Percentiles rank a stretch among this genome's conserved stretches.
Evolutionary conservation across 345 rosid genomes (phyloP).

Genomic region (Bruguiera parviflora): DNA sequence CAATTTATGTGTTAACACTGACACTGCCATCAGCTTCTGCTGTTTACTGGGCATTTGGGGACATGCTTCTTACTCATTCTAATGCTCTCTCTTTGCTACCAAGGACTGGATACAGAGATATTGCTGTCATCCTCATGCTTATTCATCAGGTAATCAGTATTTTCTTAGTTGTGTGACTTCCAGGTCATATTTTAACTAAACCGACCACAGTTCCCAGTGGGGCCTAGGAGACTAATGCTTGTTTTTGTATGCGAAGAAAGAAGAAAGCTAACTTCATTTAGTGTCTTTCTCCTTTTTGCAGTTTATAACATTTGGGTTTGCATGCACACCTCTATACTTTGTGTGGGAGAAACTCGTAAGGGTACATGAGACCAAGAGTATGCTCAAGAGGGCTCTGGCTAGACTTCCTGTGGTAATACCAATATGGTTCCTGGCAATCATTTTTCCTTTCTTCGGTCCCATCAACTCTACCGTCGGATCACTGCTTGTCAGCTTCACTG

Average conservation of each 20-base stretch:
- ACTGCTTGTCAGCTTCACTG: conserved; percentile 92
- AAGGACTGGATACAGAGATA: conserved; percentile 62
- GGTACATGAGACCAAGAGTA: conserved; percentile 73
- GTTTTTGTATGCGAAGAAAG: background rate
- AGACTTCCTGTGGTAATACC: conserved; percentile 95
- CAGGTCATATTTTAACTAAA: background rate
- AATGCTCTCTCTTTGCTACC: conserved; percentile 89
- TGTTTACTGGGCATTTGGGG: conserved; percentile 98
- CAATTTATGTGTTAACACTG: conserved; percentile 78
- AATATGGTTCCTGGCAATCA: conserved; percentile 91
- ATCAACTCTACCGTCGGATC: conserved; percentile 96
- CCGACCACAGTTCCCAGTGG: background rate
- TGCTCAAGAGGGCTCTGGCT: conserved; percentile 73
- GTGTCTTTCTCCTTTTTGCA: conserved; percentile 21
- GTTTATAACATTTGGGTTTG: conserved; percentile 98
- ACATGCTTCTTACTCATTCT: conserved; percentile 73
- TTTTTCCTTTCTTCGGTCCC: conserved; percentile 97
- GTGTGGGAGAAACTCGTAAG: conserved; percentile 94
- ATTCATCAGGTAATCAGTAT: conserved; percentile 58
- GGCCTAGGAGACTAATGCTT: too few relatives aligned
- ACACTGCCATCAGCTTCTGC: conserved; percentile 96
- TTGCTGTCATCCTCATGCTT: conserved; percentile 89
- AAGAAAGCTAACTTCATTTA: background rate
- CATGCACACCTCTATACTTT: conserved; percentile 93
- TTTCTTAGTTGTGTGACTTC: background rate